These are phyloP conservation scores for Scenedesmus sp. DNA, from an alignment of 163 green algal species.

Conservation along the genomic window DNA sequence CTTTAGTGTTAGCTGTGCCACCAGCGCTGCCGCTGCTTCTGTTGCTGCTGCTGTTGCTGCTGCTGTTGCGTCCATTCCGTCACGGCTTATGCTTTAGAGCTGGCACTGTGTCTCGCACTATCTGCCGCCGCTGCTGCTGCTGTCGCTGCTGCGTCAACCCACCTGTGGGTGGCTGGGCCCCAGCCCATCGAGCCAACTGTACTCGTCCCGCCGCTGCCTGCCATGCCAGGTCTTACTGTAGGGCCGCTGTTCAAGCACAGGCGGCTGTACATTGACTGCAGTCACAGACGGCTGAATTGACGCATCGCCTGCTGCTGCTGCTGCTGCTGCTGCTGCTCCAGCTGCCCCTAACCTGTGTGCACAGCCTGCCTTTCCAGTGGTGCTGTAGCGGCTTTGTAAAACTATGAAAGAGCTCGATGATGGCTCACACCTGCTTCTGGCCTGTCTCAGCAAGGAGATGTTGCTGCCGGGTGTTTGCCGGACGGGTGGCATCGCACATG, in stretches of 20 bases:
- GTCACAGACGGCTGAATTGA: not conserved
- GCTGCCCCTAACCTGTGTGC: not conserved
- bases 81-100: too few species aligned
- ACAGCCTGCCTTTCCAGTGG: not conserved
- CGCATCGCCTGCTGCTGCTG: slow-evolving; percentile 43
- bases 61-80: too few species aligned
- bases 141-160: too few species aligned
- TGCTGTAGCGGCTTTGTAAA: not conserved
- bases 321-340: slow-evolving; percentile 30
- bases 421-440: not conserved
- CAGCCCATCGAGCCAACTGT: not conserved
- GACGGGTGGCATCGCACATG: not conserved
- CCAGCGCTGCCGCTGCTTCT: too few species aligned
- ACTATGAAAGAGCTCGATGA: not conserved
- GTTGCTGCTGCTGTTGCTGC: not conserved
- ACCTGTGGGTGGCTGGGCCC: slow-evolving; percentile 11
- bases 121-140: too few species aligned
- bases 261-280: not conserved
- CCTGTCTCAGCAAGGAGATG: not conserved
- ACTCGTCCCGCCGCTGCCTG: slow-evolving; percentile 11
- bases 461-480: not conserved
- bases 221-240: slow-evolving; percentile 5
- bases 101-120: too few species aligned
- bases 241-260: not conserved
- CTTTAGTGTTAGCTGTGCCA: too few species aligned